Base-by-base conservation (phyloP, 2,329 filamentous ascomycete genomes). In the Ascochyta viciae-villosae region DNA sequence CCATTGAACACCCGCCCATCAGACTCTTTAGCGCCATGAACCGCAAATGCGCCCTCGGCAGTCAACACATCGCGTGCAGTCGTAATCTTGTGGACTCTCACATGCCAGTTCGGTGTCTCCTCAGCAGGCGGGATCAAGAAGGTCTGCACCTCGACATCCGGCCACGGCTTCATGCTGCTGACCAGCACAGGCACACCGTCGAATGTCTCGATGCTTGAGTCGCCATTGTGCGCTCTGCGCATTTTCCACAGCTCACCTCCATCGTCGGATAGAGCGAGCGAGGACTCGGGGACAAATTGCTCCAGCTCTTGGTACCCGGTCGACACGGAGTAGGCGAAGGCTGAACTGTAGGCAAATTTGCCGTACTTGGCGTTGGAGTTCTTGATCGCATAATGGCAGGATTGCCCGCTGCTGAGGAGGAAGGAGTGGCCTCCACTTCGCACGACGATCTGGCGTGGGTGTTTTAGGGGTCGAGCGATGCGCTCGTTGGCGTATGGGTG, bases 351-450 rank as follows among this genome's bases (percentile, higher is more conserved):
- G 6, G 89, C 89, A 70, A 93, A 92, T 57, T 86, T 84, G 42
- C 90, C 90, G 73, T 93, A 93, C 69, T 93, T 93, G 58, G 90
- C 89, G 72, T 93, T 89, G 0, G 89, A 91, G 50, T 88, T 89
- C 74, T 90, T 90, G 80, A 93, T 88, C 0, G 90, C 88, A 70
- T 93, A 93, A 73, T 89, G 88, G 74, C 90, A 93, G n/a, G 87
- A 88, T 72, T 94, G 90, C 1, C 90, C 90, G 0, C 87, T 90
- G 4, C 65, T 70, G 7, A 93, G 82, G 23, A 93, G 81, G 81
- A 92, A 90, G 41, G 87, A 88, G 72, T 93, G 90, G 0, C 87
- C 88, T n/a, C 88, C 89, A 16, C 86, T 82, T 60, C 86, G 85
- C 63, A 87, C 84, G 72, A 87, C 85, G 58, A 93, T 92, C 68